Conservation (phyloP, 1,284 basidiomycete species). For the Rhodotorula sp. region DNA sequence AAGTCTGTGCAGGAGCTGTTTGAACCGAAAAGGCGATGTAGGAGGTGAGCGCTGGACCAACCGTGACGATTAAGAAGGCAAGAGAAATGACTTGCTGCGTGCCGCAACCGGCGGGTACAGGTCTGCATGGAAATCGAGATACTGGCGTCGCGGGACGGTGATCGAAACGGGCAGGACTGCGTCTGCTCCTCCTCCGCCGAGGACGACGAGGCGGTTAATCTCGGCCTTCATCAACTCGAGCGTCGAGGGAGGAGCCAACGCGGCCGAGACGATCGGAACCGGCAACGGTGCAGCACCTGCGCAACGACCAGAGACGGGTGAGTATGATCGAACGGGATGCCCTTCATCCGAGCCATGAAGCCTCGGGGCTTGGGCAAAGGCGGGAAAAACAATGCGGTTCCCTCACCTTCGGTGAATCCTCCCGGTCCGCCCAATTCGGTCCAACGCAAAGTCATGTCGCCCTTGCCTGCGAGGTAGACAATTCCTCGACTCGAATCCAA, state of each 20-base stretch:
- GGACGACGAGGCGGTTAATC: constrained; percentile 50
- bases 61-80: background rate
- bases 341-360: no score
- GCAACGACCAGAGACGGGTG: background rate
- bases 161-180: constrained; percentile 50
- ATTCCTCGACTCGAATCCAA: constrained; percentile 51
- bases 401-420: constrained; percentile 47
- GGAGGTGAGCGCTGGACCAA: no score
- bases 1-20: constrained; percentile 48
- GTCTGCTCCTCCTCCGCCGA: constrained; percentile 46
- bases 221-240: constrained; percentile 53
- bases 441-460: constrained; percentile 53
- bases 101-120: constrained; percentile 49
- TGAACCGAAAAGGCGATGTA: background rate
- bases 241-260: constrained; percentile 45
- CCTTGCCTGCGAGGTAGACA: constrained; percentile 50
- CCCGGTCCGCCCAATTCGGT: constrained; percentile 49
- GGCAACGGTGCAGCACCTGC: constrained; percentile 46
- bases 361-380: no score
- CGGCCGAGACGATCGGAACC: constrained; percentile 45
- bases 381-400: no score
- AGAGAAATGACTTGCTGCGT: constrained; percentile 7
- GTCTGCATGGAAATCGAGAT: constrained; percentile 53
- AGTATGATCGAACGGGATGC: background rate
- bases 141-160: constrained; percentile 51